Base-by-base conservation (phyloP, 805 yeast genomes). In the Wilhelminamyces savonicus region DNA sequence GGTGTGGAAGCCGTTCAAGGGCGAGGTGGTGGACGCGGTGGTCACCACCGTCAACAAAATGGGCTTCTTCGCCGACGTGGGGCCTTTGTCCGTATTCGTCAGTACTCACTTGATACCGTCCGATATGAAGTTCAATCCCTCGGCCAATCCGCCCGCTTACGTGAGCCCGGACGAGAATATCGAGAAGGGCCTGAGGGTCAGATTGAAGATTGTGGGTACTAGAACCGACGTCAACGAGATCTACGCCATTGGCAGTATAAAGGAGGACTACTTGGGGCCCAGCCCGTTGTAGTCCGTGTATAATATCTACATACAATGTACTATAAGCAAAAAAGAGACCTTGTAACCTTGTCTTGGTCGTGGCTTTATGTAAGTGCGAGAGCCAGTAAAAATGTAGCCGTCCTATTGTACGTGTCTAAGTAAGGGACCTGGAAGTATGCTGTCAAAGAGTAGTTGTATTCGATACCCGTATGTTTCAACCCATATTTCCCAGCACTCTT, bases 31-130 rank as follows among this genome's bases (percentile, higher is more conserved):
- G 16, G 98, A 92, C 57, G 98, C 94, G 5, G 78, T 90, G 15
- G 97, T 92, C 11, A 83, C 95, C 10, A 83, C 85, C 19, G 97
- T 94, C 28, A 86, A 82, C 56, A 86, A 76, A 50, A 82, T 90
- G 80, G 98, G 98, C 7, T 86, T 92, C 43, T 92, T 92, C 55
- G 97, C 95, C 22, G 97, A 92, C 57, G 98, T 92, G 17, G 98
- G 98, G 0, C 98, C 98, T 11, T 66, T 92, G 53, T 78, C 88
- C 15, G 96, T 92, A 23, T 92, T 92, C 56, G 94, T 92, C 14
- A 83, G 95, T 15, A 87, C 94, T 21, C 97, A 90, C 61, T 71
- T 88, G 55, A 88, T 92, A 46, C 97, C 98, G 7, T 77, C 84
- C 22, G 96, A 90, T 52, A 82, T 92, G 87, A 71, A 78, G 35